Base-by-base conservation (phyloP, 1,139 yeast genomes). In the Kodamaea suecica region DNA sequence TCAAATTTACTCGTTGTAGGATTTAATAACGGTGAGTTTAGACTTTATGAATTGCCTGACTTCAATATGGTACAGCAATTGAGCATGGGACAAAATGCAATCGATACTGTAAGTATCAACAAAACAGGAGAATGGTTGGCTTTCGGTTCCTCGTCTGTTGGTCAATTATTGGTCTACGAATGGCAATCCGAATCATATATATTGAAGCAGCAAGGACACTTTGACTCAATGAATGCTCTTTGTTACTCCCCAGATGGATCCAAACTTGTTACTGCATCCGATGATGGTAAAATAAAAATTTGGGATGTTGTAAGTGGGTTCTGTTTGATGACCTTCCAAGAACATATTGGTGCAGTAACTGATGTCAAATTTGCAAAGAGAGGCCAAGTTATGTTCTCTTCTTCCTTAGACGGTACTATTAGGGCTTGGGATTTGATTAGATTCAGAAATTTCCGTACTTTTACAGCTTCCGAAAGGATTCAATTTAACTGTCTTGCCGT, bases 101-200 rank as follows among this genome's bases (percentile, higher is more conserved):
- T 92, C 27, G 88, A 85, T 52, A 80, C 90, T 8, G 94, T 92
- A 3, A 64, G 79, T 14, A 75, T 92, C 34, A 92, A 92, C 57
- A 63, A 70, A 7, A 70, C 92, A 4, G 99, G 98, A 15, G 98
- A 92, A 59, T 92, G 99, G 99, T 66, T 94, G 31, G 95, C 97
- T 0, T 86, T 92, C 60, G 98, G 98, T 4, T 88, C 97, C 0
- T 67, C 90, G 13, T 82, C 80, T 50, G 63, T 86, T 24, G 98
- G 98, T n/a, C 99, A 92, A 60, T 65, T 92, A 37, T 65, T 92
- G 41, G 98, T 92, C 0, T 92, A 95, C 69, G 99, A 92, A 69
- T 92, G 99, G 99, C 97, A 92, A 64, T 85, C 95, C 3, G 98
- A 92, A 59, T 86, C 97, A 0, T 92, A 92, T 55, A 84, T 92